phyloP scores from a whole-genome alignment of 257 asterid genomes.

The Paraleonurus japonicus region DNA sequence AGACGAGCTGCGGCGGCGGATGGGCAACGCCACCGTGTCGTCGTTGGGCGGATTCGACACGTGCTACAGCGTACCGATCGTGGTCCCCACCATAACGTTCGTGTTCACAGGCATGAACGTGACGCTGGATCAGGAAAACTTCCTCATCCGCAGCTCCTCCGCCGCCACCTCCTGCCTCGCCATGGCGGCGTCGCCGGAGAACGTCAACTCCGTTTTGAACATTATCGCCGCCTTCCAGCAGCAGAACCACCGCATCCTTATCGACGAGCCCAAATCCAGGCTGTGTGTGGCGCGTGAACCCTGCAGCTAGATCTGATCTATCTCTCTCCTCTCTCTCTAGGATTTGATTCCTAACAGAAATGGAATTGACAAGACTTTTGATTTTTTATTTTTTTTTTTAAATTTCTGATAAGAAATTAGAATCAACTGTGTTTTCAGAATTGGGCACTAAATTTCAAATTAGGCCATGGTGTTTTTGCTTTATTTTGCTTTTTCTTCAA shows the following conservation, averaged over 20 bases:
- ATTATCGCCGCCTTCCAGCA: slow-evolving; percentile 84
- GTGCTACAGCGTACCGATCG: slow-evolving; percentile 48
- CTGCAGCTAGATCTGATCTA: slow-evolving; percentile 40
- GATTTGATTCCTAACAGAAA: no score
- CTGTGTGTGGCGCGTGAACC: slow-evolving; percentile 66
- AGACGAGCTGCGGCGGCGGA: slow-evolving; percentile 55
- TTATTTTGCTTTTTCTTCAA: neutral
- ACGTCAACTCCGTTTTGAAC: slow-evolving; percentile 66
- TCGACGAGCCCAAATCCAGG: slow-evolving; percentile 55
- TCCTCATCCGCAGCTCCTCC: slow-evolving; percentile 52
- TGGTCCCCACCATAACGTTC: slow-evolving; percentile 46
- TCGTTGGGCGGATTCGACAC: slow-evolving; percentile 73
- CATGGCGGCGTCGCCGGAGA: slow-evolving; percentile 72
- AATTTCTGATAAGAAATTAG: no score
- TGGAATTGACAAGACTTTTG: neutral
- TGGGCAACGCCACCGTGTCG: slow-evolving; percentile 46
- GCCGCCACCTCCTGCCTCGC: slow-evolving; percentile 65
- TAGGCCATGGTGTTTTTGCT: neutral
- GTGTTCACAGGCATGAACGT: slow-evolving; percentile 58
- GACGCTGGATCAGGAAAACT: slow-evolving; percentile 55
- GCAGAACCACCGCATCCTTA: slow-evolving; percentile 78
- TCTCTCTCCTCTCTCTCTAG: neutral
- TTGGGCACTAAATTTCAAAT: neutral
- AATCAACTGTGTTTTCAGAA: neutral
- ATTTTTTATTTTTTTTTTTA: no score